Evolutionary conservation across 2,329 filamentous ascomycete genomes (phyloP).

Genomic region (Claviceps fusiformis): DNA sequence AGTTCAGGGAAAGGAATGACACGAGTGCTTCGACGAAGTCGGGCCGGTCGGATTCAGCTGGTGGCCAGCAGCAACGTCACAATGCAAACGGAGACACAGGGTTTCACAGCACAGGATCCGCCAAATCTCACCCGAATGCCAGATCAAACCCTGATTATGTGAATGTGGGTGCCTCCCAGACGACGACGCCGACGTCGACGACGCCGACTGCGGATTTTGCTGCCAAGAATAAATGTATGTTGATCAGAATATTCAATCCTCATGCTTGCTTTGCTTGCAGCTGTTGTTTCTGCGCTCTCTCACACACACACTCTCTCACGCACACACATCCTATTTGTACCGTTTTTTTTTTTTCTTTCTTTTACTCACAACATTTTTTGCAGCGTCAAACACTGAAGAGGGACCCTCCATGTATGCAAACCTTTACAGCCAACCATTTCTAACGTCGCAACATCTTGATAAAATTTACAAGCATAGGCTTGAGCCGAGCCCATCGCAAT

Average conservation of each 20-base stretch:
- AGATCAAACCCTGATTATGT: neutral
- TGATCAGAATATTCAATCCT: neutral
- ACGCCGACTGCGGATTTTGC: neutral
- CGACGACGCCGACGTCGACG: neutral
- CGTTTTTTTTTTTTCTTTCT: neutral
- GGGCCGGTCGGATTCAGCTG: neutral
- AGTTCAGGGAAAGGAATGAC: conserved; percentile 28
- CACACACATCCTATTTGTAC: too few relatives aligned
- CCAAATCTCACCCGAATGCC: conserved; percentile 5
- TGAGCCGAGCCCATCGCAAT: conserved; percentile 6
- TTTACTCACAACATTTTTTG: neutral
- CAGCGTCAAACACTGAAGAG: conserved; percentile 8
- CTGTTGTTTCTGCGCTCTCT: too few relatives aligned
- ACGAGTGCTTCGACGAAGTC: conserved; percentile 17
- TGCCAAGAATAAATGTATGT: neutral
- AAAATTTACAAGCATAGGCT: conserved; percentile 7
- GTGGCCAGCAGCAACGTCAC: neutral
- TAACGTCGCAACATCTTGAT: neutral
- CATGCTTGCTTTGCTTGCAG: neutral
- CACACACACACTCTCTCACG: too few relatives aligned
- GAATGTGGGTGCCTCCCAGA: neutral
- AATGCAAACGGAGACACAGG: neutral
- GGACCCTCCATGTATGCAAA: conserved; percentile 34
- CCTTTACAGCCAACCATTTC: neutral
- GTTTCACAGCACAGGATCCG: neutral